phyloP scores from a whole-genome alignment of 129 eudicot genomes.

The Ambrosia trifida region DNA sequence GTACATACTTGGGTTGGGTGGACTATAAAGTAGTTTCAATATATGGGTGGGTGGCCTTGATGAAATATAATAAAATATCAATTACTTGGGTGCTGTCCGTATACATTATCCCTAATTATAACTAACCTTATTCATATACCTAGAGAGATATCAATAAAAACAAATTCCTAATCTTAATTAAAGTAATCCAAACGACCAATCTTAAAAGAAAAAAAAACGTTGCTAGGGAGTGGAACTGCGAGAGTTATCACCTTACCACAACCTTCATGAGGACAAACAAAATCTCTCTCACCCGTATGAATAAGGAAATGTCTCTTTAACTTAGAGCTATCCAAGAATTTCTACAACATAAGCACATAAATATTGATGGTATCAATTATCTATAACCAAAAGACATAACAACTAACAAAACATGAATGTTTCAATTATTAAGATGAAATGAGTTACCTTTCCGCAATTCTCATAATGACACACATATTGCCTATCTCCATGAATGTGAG shows the following conservation, averaged over 20 bases:
- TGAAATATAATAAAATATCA: background rate
- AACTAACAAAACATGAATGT: background rate
- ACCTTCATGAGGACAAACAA: slow-evolving; percentile 94
- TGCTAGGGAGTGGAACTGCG: slow-evolving; percentile 16
- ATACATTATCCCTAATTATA: too few relatives aligned
- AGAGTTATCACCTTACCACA: slow-evolving; percentile 86
- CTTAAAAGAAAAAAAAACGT: background rate
- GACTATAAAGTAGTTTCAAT: background rate
- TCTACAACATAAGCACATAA: slow-evolving; percentile 56
- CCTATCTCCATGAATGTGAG: slow-evolving; percentile 95
- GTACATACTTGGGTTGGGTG: background rate
- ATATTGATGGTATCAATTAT: background rate
- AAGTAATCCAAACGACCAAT: background rate
- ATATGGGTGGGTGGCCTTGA: background rate
- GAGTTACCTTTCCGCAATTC: slow-evolving; percentile 83
- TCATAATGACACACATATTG: slow-evolving; percentile 88
- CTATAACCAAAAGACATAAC: background rate
- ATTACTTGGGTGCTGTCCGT: background rate
- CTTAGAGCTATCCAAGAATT: slow-evolving; percentile 97
- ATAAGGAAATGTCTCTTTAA: slow-evolving; percentile 89
- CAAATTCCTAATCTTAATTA: background rate
- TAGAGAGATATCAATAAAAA: background rate
- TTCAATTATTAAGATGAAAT: slow-evolving; percentile 35
- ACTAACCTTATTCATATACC: background rate
- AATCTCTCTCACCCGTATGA: slow-evolving; percentile 97